These are phyloP conservation scores for Erysimum pusillum DNA, from an alignment of 441 rosid genomes.

Conservation along the genomic window DNA sequence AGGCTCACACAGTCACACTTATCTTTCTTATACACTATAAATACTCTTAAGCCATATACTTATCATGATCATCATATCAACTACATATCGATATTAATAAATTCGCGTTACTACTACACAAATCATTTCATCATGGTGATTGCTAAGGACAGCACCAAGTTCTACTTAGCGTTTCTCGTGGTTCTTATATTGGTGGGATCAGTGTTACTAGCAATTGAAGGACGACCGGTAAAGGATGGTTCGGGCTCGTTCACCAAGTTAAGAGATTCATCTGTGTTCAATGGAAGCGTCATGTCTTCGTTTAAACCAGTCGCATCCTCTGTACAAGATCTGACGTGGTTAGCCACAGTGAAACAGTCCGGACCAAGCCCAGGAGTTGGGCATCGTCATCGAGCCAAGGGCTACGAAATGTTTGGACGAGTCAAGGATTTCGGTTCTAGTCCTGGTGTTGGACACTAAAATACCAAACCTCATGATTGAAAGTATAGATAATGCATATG, in stretches of 20 bases:
- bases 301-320: slow-evolving; percentile 30
- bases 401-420: slow-evolving; percentile 26
- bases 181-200: slow-evolving; percentile 33
- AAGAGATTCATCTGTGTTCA: slow-evolving; percentile 24
- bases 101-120: slow-evolving; percentile 11
- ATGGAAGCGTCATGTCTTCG: slow-evolving; percentile 39
- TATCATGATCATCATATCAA: slow-evolving; percentile 32
- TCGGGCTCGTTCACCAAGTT: slow-evolving; percentile 6
- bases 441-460: slow-evolving; percentile 43
- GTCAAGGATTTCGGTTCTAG: slow-evolving; percentile 27
- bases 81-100: slow-evolving; percentile 10
- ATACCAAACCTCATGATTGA: not conserved
- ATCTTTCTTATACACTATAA: slow-evolving; percentile 41
- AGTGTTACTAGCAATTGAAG: slow-evolving; percentile 40
- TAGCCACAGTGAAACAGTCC: slow-evolving; percentile 42
- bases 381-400: slow-evolving; percentile 42
- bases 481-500: not conserved
- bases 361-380: slow-evolving; percentile 48
- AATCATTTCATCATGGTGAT: slow-evolving; percentile 31
- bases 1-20: too few relatives aligned
- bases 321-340: slow-evolving; percentile 22
- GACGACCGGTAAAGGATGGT: slow-evolving; percentile 37
- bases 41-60: slow-evolving; percentile 29
- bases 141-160: slow-evolving; percentile 29
- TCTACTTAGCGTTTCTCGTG: slow-evolving; percentile 18